A percentile compares a stretch with the other conserved stretches of the same genome.
phyloP scores from a whole-genome alignment of 106 monocot genomes.

The Dendrobium officinale region DNA sequence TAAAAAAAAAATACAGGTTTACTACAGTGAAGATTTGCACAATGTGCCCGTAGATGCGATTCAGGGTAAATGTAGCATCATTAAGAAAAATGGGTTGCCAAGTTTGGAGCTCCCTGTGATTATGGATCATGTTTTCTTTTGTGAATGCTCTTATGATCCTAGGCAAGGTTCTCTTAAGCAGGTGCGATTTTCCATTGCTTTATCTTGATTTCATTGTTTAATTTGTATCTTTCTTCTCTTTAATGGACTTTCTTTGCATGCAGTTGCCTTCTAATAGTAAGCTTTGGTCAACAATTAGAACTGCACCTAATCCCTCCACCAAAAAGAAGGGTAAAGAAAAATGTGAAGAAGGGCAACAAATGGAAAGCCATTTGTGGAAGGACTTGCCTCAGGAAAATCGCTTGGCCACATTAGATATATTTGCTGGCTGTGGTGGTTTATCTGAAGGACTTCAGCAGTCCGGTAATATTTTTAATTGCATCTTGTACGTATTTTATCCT shows the following conservation, averaged over 20 bases:
- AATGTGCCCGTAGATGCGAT: constrained; percentile 59
- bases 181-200: constrained; percentile 26
- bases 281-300: constrained; percentile 23
- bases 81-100: constrained; percentile 56
- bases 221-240: constrained; percentile 1
- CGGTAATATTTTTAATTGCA: constrained; percentile 31
- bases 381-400: constrained; percentile 36
- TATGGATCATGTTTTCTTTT: constrained; percentile 78
- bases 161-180: constrained; percentile 71
- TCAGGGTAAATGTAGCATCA: constrained; percentile 79
- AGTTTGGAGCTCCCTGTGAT: constrained; percentile 51
- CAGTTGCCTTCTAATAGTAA: constrained; percentile 76
- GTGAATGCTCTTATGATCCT: constrained; percentile 75
- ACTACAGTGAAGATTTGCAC: constrained; percentile 70
- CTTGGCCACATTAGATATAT: constrained; percentile 88
- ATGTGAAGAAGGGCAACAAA: constrained; percentile 43
- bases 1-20: constrained; percentile 37
- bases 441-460: constrained; percentile 89
- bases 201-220: neutral
- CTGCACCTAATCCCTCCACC: constrained; percentile 10
- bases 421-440: constrained; percentile 99
- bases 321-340: constrained; percentile 85
- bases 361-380: constrained; percentile 22
- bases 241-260: constrained; percentile 8
- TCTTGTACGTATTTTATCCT: neutral